Evolutionary conservation across 176 grass and related monocot species (phyloP).

Genomic region (Pharus latifolius): DNA sequence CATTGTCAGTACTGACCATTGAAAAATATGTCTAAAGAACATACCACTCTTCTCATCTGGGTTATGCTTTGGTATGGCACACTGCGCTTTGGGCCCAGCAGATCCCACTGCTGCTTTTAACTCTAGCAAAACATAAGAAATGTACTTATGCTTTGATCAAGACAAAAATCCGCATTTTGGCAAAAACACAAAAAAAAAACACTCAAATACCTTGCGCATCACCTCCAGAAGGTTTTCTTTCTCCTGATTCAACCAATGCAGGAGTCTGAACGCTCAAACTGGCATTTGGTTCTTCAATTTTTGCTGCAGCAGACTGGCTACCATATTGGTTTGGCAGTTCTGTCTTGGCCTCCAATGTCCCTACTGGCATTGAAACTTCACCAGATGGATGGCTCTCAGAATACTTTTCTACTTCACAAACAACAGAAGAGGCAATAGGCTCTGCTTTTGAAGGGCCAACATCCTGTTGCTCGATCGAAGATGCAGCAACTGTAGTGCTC

Average conservation of each 20-base stretch:
- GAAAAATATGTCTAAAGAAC: neutral
- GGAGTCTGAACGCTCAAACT: neutral
- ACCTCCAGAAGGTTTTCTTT: constrained; percentile 3
- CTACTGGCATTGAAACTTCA: neutral
- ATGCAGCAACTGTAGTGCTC: neutral
- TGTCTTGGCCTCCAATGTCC: neutral
- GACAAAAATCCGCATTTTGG: no score
- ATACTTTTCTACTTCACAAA: constrained; percentile 10
- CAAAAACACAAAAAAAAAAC: no score
- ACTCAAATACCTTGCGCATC: constrained; percentile 25
- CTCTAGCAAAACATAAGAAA: neutral
- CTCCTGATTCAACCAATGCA: constrained; percentile 4
- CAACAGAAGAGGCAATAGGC: neutral
- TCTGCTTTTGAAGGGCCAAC: constrained; percentile 4
- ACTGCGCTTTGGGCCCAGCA: neutral
- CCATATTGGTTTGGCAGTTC: constrained; percentile 5
- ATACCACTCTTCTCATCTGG: constrained; percentile 3
- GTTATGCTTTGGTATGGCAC: neutral
- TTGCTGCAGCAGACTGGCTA: neutral
- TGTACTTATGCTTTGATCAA: no score
- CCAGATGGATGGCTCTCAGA: neutral
- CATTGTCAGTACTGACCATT: neutral
- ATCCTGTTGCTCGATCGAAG: constrained; percentile 26
- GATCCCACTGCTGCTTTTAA: neutral
- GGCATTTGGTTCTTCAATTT: neutral